Percentiles rank a stretch among this genome's conserved stretches.
phyloP scores from a whole-genome alignment of 2,329 filamentous ascomycete genomes.

The Diaporthe sp. region DNA sequence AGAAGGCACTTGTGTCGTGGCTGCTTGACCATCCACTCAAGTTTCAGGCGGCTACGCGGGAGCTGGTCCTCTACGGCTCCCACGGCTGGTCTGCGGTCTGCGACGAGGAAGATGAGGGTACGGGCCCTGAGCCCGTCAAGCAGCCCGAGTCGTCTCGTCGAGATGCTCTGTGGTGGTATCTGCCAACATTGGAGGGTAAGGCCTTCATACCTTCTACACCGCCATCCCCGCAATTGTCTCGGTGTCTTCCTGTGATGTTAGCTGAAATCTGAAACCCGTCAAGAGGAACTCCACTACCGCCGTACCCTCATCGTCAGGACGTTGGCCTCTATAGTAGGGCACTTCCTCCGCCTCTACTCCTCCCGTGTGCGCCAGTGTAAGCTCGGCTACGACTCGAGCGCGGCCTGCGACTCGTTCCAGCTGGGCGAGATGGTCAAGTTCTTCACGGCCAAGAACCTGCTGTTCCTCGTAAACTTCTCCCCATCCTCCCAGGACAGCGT shows the following conservation, averaged over 20 bases:
- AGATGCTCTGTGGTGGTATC: constrained; percentile 77
- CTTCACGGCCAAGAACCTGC: constrained; percentile 71
- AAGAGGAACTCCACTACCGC: constrained; percentile 66
- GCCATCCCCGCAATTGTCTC: too few species aligned
- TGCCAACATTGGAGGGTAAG: constrained; percentile 77
- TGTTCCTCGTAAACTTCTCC: constrained; percentile 70
- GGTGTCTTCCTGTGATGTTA: constrained; percentile 39
- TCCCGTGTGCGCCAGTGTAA: constrained; percentile 78
- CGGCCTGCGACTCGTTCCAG: constrained; percentile 83
- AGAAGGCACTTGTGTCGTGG: constrained; percentile 78
- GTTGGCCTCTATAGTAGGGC: constrained; percentile 76
- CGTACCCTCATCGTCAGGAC: constrained; percentile 77
- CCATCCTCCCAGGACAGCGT: constrained; percentile 61
- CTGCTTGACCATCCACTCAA: constrained; percentile 73
- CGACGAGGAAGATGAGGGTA: constrained; percentile 50
- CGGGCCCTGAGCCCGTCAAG: constrained; percentile 41
- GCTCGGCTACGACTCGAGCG: constrained; percentile 80
- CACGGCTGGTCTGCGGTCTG: constrained; percentile 65
- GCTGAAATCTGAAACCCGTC: constrained; percentile 55
- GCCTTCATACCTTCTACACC: constrained; percentile 3
- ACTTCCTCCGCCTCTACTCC: constrained; percentile 78
- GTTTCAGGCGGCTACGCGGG: constrained; percentile 73
- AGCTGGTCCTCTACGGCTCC: constrained; percentile 77
- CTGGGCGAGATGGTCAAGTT: constrained; percentile 84
- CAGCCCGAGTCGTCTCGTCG: constrained; percentile 23